Percentiles rank a stretch among this genome's conserved stretches.
These are phyloP conservation scores for Fusarium avenaceum DNA, from an alignment of 2,329 filamentous ascomycete species.

Conservation along the genomic window DNA sequence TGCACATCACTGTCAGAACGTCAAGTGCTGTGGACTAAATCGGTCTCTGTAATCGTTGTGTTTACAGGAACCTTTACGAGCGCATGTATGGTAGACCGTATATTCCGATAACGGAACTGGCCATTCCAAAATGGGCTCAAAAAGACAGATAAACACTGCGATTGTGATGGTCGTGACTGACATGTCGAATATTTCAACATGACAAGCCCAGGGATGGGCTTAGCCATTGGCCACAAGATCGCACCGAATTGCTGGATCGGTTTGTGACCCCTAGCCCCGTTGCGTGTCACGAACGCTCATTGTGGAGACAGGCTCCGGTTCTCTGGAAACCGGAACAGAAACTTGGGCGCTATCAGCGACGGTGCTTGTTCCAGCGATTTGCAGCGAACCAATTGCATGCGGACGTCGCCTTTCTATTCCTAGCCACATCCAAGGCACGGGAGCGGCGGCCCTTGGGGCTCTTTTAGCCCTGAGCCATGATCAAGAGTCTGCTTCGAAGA, in stretches of 20 bases:
- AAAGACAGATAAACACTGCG: conserved; percentile 15
- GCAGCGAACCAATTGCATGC: conserved; percentile 46
- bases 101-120: conserved; percentile 37
- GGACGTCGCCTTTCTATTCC: conserved; percentile 25
- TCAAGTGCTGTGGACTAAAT: not conserved
- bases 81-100: not conserved
- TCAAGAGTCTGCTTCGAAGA: conserved; percentile 35
- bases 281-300: conserved; percentile 47
- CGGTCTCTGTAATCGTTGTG: not conserved
- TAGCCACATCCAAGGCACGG: conserved; percentile 47
- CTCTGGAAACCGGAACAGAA: conserved; percentile 52
- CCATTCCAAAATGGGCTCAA: conserved; percentile 2
- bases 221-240: conserved; percentile 31
- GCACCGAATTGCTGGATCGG: conserved; percentile 47
- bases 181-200: conserved; percentile 30
- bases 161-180: conserved; percentile 31
- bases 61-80: not conserved
- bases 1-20: not conserved
- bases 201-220: conserved; percentile 34
- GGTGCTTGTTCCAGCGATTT: conserved; percentile 42
- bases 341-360: conserved; percentile 44
- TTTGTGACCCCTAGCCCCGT: conserved; percentile 41
- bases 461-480: conserved; percentile 39
- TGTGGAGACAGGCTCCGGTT: conserved; percentile 53
- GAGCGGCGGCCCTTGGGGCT: conserved; percentile 47